A percentile compares a stretch with the other conserved stretches of the same genome.
Evolutionary conservation across 495 filamentous ascomycete species (phyloP).

Genomic region (Aspergillus diversus): DNA sequence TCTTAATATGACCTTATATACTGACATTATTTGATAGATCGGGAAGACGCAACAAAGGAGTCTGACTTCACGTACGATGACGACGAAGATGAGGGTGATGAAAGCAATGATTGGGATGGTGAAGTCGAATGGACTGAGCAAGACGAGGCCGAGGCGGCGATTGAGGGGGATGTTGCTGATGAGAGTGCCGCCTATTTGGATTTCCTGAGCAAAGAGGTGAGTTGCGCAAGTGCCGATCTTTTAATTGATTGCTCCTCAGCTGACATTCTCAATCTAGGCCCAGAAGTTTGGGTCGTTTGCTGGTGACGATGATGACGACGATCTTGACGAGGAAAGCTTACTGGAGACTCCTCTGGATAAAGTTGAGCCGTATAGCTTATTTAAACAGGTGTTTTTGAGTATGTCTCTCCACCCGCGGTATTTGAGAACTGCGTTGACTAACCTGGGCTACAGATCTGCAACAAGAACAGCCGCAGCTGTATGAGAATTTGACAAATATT

Average conservation of each 20-base stretch:
- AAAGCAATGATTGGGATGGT: constrained; percentile 66
- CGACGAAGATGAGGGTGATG: constrained; percentile 77
- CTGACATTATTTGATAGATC: constrained; percentile 53
- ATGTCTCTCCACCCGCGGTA: constrained; percentile 41
- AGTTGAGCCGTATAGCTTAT: constrained; percentile 88
- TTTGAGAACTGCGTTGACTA: constrained; percentile 19
- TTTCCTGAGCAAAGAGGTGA: constrained; percentile 88
- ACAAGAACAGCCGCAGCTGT: constrained; percentile 88
- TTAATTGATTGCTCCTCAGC: not conserved
- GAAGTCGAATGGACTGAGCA: constrained; percentile 74
- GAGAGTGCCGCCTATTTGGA: constrained; percentile 94
- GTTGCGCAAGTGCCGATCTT: not conserved
- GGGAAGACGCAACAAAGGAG: constrained; percentile 91
- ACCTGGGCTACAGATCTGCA: constrained; percentile 67
- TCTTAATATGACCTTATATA: constrained; percentile 4
- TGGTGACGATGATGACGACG: constrained; percentile 76
- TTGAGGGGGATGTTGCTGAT: constrained; percentile 71
- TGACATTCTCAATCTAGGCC: constrained; percentile 55
- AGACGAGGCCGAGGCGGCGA: constrained; percentile 57
- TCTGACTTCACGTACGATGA: constrained; percentile 78
- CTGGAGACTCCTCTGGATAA: constrained; percentile 94
- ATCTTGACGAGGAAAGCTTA: constrained; percentile 87
- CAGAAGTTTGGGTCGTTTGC: constrained; percentile 75
- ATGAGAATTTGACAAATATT: constrained; percentile 75
- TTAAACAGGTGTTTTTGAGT: constrained; percentile 82